Percentiles rank a stretch among this genome's conserved stretches.
These are phyloP conservation scores for Effrenium voratum DNA, from an alignment of 73 alveolate genomes.

Conservation along the genomic window DNA sequence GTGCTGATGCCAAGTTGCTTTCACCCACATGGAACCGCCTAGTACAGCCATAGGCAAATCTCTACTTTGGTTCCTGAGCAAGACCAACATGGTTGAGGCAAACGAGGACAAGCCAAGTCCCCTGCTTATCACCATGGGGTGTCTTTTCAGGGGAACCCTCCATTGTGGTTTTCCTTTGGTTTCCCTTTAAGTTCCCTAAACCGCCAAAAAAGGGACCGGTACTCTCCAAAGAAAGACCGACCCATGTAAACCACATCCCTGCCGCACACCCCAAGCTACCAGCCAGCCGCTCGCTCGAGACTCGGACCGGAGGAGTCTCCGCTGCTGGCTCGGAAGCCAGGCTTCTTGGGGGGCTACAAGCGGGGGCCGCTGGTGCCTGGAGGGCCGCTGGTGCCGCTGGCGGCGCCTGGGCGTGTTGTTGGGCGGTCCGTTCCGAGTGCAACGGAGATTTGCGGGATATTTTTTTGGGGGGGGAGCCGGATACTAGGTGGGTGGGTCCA, in stretches of 20 bases:
- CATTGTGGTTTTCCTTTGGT: no score
- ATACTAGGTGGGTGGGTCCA: no score
- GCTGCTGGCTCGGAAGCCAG: constrained; percentile 39
- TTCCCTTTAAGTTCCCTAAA: background rate
- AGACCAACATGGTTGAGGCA: background rate
- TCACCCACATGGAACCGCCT: background rate
- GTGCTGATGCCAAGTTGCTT: background rate
- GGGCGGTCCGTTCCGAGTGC: no score
- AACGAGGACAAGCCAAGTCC: background rate
- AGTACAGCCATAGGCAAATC: background rate
- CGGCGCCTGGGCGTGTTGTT: no score
- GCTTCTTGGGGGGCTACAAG: constrained; percentile 52
- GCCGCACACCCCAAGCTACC: background rate
- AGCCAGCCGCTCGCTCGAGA: background rate
- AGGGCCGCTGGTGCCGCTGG: constrained; percentile 58
- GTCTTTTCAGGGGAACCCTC: no score
- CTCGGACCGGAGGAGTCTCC: background rate
- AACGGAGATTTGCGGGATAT: no score
- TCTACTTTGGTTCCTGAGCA: background rate
- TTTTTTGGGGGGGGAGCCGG: no score
- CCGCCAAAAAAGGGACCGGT: background rate
- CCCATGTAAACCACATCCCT: background rate
- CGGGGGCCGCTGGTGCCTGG: constrained; percentile 68
- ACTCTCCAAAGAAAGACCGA: background rate
- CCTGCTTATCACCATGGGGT: background rate